Base-by-base conservation (phyloP, 2,329 filamentous ascomycete species). In the Colletotrichum sp. region DNA sequence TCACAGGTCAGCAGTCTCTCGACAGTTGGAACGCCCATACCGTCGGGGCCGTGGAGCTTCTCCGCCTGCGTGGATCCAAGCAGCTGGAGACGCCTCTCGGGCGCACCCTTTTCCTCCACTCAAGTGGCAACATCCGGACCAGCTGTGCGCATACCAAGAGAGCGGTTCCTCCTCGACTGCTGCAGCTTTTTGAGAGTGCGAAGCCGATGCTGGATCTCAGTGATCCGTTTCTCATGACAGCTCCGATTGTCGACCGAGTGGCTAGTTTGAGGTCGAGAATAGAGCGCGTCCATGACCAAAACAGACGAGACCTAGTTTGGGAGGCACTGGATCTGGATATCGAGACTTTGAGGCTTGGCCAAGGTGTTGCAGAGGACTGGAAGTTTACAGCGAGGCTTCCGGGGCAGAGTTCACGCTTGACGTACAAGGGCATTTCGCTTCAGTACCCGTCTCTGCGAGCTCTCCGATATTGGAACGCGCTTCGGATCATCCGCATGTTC, bases 1-100 rank as follows among this genome's bases (percentile, higher is more conserved):
- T 81, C 32, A 72, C 67, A 16, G 80, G 76, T 3, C 71, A 74
- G n/a, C 74, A 76, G 39, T 78, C 79, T 8, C 78, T 79, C 2
- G 78, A 80, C 8, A 80, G 77, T 66, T 82, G 80, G 80, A 79
- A 78, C 6, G 77, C 79, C 8, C 80, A 82, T 25, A 79, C 78
- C 4, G 48, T 78, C 15, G 80, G 80, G 8, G 75, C 80, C 39
- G 75, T 81, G 64, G 70, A 81, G n/a, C 79, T 82, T 4, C 71
- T 82, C 6, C 74, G 78, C 25, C 71, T 82, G 8, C 78, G 80
- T 28, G 80, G 80, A 2, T 55, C 62, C 25, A n/a, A 61, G 15
- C 79, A 81, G 56, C 76, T 80, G 34, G 65, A 75, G 22, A 79
- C 79, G 2, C 61, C 72, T 13, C 27, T 80, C 9, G 77, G 80